Evolutionary conservation across 1,284 basidiomycete genomes (phyloP), one percentile per base, ranked within the genome.

Genomic region (Dichomitus squalens): DNA sequence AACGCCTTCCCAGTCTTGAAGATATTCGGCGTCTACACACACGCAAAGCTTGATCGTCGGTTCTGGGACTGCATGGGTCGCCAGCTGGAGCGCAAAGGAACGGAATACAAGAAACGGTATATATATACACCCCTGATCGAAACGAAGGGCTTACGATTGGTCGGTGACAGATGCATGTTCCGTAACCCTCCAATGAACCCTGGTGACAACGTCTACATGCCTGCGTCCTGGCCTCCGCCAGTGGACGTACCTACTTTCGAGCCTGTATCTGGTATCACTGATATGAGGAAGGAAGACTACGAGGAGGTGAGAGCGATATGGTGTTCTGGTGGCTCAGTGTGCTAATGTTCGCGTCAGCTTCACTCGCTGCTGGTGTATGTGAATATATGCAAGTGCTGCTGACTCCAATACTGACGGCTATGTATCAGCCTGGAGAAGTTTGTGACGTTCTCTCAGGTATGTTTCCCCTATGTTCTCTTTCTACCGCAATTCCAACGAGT

Each of bases 391-490:
- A 7, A 43, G 9, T 2, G 40, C 7, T 27, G 11, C 29, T 29
- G 14, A 46, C 20, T 31, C 41, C 52, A 16, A 4, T 11, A 6
- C 39, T 41, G 21, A 41, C 21, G 21, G 39, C 21, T 25, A 12
- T 2, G 3, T n/a, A n/a, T n/a, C 53, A 88, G 86, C 9, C 68
- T 90, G 27, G 84, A 86, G 54, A 89, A 90, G 73, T 90, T 85
- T 58, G 74, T 85, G 1, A 76, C 76, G 0, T 81, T 88, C 49
- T 89, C 88, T 1, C 81, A 84, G 67, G 85, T 81, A 7, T 6
- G 41, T 14, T 12, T 14, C 46, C 25, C 7, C 29, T 29, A 20
- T 16, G 2, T 50, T 38, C 41, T 12, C 25, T 35, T 23, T 3
- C 18, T 14, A 82, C 80, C 80, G 0, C 70, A 81, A 82, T 46